Evolutionary conservation across 1,139 yeast species (phyloP).

Genomic region (Candida sanyaensis): DNA sequence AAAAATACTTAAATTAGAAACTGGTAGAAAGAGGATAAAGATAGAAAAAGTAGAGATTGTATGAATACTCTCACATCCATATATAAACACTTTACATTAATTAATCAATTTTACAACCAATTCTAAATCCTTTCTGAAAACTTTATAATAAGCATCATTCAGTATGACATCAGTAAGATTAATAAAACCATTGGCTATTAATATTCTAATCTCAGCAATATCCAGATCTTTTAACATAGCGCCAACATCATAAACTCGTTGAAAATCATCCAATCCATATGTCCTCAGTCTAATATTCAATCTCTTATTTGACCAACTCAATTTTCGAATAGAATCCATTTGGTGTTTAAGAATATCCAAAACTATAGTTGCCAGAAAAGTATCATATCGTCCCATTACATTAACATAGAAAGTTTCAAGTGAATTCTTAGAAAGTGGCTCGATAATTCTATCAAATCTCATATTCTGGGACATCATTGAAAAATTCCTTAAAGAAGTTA

Average conservation of each 20-base stretch:
- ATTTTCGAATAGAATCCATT: slow-evolving; percentile 2
- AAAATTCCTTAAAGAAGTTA: slow-evolving; percentile 4
- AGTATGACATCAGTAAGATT: slow-evolving; percentile 5
- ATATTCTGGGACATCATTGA: slow-evolving; percentile 9
- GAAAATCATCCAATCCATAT: slow-evolving; percentile 10
- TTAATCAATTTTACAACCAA: slow-evolving; percentile 3
- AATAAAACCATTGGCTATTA: slow-evolving; percentile 3
- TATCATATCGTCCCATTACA: slow-evolving; percentile 10
- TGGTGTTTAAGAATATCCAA: slow-evolving; percentile 8
- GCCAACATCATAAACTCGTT: slow-evolving; percentile 5
- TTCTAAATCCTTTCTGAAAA: neutral
- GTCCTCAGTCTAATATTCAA: slow-evolving; percentile 4
- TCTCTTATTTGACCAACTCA: slow-evolving; percentile 10
- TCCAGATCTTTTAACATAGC: slow-evolving; percentile 7
- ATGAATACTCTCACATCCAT: neutral
- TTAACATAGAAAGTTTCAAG: slow-evolving; percentile 7
- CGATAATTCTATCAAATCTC: slow-evolving; percentile 6
- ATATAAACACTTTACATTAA: neutral
- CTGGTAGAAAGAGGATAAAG: neutral
- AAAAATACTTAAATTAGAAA: slow-evolving; percentile 22
- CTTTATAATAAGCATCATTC: slow-evolving; percentile 8
- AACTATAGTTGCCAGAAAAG: slow-evolving; percentile 6
- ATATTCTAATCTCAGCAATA: slow-evolving; percentile 6
- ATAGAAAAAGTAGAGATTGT: neutral
- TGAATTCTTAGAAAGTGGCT: neutral